Base-by-base conservation (phyloP, 768 basidiomycete genomes). In the Auricularia sp. region DNA sequence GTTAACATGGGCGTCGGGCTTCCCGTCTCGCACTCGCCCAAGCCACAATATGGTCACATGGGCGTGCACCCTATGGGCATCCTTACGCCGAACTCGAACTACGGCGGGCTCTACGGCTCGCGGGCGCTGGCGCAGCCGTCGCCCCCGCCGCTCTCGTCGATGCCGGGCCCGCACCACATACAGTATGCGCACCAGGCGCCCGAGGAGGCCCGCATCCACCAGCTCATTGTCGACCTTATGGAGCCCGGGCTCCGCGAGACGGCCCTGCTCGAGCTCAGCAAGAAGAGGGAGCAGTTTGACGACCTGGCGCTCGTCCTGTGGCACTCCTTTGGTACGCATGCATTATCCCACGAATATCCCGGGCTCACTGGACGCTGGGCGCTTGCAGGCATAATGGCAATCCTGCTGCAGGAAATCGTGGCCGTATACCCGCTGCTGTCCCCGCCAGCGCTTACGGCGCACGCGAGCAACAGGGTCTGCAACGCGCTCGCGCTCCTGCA, bases 261-360 rank as follows among this genome's bases (percentile, higher is more conserved):
- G 2, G 96, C 97, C 1, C 79, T 99, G 61, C 81, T 98, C 63
- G 97, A 99, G 77, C 81, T 99, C 71, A 96, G 93, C 79, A 98
- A 99, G 83, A 98, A 98, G 80, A 81, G 97, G 68, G 97, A 98
- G 77, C 95, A 98, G 76, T 98, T 96, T 73, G 97, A 99, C 73
- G 95, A 99, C 77, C 85, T 99, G 58, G 97, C 97, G 1, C 83
- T 98, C 54, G 92, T 99, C 33, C 82, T 99, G 6, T 99, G 97
- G 97, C 95, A 98, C 71, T 94, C 94, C 2, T 99, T 98, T 71
- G 96, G 96, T 96, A 42, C 1, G 39, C 39, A 3, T 14, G 2
- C 29, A 29, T 29, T 29, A 29, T 29, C 39, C 2, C 39, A 7
- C 69, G 65, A 79, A 74, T 21, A 59, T 21, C 34, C n/a, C 24